Base-by-base conservation (phyloP, 2,329 filamentous ascomycete genomes). In the Pseudogymnoascus sp. region DNA sequence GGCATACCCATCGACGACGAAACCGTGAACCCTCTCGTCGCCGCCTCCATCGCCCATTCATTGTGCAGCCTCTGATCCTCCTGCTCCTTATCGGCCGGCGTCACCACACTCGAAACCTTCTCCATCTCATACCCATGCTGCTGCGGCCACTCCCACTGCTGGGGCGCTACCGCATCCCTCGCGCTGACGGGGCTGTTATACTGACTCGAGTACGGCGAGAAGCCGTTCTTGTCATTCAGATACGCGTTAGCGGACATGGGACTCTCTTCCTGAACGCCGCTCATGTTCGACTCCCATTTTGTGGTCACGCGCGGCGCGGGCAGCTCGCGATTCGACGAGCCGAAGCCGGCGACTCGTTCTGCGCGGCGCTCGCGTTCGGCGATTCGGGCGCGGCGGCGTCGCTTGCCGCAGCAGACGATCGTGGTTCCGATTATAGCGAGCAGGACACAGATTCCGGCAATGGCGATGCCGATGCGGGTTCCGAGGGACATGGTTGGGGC, bases 151-250 rank as follows among this genome's bases (percentile, higher is more conserved):
- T 65, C 64, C 60, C 35, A 65, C 49, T 35, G 23, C 58, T 11
- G 18, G 60, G 63, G 65, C 61, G 66, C 49, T 61, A 61, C 61
- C 49, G 63, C 59, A 52, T 67, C 63, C 5, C 43, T 62, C 14
- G 68, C 69, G 2, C 62, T 67, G 4, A 83, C 76, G 0, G 84
- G 84, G 68, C 83, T 86, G 71, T 77, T 83, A 73, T 80, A 86
- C 64, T 84, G 81, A 41, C 83, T 85, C 18, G 77, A 78, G 69
- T 87, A 87, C 0, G 85, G 84, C 3, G 83, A 85, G 66, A 85
- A 80, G 72, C 86, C 84, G 5, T 76, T 78, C 21, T 70, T 69
- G 60, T 71, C 70, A 3, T 64, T 65, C 9, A 64, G 64, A 18
- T 38, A 38, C 7, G 41, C 63, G 79, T 67, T 0, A 78, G 84